Percentiles rank a stretch among this genome's conserved stretches.
phyloP scores from a whole-genome alignment of 106 monocot genomes.

The Acorus gramineus region DNA sequence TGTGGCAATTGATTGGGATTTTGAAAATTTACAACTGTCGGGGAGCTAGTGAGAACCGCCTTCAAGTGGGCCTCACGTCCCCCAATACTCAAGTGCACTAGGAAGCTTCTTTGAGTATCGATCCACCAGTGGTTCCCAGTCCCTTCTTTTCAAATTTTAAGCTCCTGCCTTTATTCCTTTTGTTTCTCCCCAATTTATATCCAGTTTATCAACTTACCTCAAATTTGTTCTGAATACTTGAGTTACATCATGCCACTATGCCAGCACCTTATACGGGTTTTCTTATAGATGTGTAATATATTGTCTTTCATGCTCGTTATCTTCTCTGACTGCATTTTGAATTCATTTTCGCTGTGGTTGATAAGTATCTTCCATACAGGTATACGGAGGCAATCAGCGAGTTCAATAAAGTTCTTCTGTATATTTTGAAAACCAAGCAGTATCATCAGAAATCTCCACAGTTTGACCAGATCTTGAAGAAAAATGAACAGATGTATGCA shows the following conservation, averaged over 20 bases:
- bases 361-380: background rate
- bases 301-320: background rate
- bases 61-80: no score
- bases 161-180: background rate
- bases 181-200: background rate
- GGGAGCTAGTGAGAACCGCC: no score
- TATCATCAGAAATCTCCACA: background rate
- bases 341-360: background rate
- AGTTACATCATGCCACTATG: background rate
- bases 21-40: no score
- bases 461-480: background rate
- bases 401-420: constrained; percentile 32
- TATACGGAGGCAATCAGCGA: background rate
- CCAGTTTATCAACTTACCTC: background rate
- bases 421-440: constrained; percentile 51
- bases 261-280: no score
- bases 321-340: background rate
- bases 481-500: background rate
- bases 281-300: no score
- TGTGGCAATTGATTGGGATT: no score
- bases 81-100: no score
- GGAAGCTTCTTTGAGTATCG: no score
- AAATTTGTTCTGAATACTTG: background rate
- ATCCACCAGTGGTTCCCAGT: no score
- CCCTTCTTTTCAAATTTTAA: no score